These are phyloP conservation scores for Apiotrichum mycotoxinovorans DNA, from an alignment of 1,284 basidiomycete species.

Conservation along the genomic window DNA sequence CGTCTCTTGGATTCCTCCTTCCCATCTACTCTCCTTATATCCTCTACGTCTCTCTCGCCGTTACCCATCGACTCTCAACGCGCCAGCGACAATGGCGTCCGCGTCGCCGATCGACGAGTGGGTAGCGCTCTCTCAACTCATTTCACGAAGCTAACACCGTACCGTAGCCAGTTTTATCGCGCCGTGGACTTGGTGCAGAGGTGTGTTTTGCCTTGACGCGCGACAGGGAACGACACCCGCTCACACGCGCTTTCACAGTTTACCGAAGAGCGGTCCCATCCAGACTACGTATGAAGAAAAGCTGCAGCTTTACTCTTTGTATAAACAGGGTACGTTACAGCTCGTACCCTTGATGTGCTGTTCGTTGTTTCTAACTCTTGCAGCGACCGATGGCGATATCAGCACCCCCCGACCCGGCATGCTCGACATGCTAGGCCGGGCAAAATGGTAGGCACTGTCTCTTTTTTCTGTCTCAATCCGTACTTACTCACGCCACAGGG, in stretches of 20 bases:
- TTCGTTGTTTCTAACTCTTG: not conserved
- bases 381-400: conserved; percentile 47
- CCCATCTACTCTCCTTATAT: too few species aligned
- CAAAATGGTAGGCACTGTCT: conserved; percentile 69
- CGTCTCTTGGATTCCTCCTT: too few species aligned
- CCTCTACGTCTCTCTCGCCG: too few species aligned
- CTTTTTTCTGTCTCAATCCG: not conserved
- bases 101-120: conserved; percentile 29
- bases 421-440: conserved; percentile 77
- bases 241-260: conserved; percentile 40
- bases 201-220: conserved; percentile 17
- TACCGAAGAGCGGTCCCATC: conserved; percentile 92
- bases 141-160: conserved; percentile 16
- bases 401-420: conserved; percentile 38
- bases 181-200: conserved; percentile 89
- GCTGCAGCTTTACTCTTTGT: conserved; percentile 88
- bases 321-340: conserved; percentile 78
- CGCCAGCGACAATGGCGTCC: conserved; percentile 10
- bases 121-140: conserved; percentile 4
- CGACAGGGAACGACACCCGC: not conserved
- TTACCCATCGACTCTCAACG: not conserved
- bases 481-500: conserved; percentile 57
- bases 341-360: not conserved
- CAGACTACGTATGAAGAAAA: conserved; percentile 98
- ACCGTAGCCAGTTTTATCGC: conserved; percentile 73